A percentile compares a stretch with the other conserved stretches of the same genome.
phyloP scores from a whole-genome alignment of 2,329 filamentous ascomycete genomes.

The Gnomoniopsis sp. region DNA sequence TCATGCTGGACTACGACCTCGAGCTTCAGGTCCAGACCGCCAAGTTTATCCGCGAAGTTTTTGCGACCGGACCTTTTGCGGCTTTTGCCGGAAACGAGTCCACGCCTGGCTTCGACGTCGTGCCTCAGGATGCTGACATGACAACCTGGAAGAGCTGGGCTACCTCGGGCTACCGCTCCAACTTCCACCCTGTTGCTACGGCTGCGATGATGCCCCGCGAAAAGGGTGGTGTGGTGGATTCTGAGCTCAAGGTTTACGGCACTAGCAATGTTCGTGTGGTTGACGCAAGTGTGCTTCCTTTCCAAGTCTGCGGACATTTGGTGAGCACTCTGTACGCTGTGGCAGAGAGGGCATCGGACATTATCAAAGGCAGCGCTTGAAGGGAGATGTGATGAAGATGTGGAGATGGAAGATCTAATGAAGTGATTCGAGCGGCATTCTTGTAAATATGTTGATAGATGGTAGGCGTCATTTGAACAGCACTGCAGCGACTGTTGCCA shows the following conservation, averaged over 20 bases:
- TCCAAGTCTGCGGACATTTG: conserved; percentile 33
- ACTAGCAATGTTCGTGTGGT: conserved; percentile 39
- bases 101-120: conserved; percentile 16
- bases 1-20: conserved; percentile 35
- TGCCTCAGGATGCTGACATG: not conserved
- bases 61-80: conserved; percentile 17
- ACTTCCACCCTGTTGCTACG: conserved; percentile 36
- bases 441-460: no score
- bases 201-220: conserved; percentile 37
- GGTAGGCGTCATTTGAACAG: no score
- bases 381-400: not conserved
- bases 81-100: conserved; percentile 15
- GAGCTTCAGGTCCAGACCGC: conserved; percentile 30
- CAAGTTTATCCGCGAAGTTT: conserved; percentile 23
- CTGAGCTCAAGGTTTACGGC: conserved; percentile 37
- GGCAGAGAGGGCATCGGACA: conserved; percentile 35
- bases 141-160: not conserved
- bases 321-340: conserved; percentile 46
- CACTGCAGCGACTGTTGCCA: no score
- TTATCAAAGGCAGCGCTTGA: conserved; percentile 12
- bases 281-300: conserved; percentile 39
- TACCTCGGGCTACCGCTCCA: conserved; percentile 26
- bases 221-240: conserved; percentile 38
- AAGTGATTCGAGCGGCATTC: no score
- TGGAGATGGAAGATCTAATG: not conserved